Percentiles rank a stretch among this genome's conserved stretches.
phyloP scores from a whole-genome alignment of 805 yeast genomes.

The Candida bentonensis region DNA sequence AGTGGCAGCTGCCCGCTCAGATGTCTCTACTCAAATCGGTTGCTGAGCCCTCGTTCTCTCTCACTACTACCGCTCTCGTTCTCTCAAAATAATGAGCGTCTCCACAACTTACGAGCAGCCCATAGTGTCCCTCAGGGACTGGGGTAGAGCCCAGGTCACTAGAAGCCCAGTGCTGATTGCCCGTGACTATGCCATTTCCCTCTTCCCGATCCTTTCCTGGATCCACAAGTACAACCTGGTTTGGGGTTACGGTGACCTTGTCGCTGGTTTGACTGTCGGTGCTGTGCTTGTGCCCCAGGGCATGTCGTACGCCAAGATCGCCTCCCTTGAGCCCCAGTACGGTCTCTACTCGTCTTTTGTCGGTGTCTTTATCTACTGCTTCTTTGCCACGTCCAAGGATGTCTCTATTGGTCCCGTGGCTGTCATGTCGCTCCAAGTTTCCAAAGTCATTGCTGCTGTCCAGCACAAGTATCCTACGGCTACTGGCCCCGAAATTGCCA shows the following conservation, averaged over 20 bases:
- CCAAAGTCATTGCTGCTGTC: conserved; percentile 60
- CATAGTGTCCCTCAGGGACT: conserved; percentile 16
- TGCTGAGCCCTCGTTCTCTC: no score
- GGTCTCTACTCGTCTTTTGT: conserved; percentile 87
- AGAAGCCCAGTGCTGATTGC: conserved; percentile 10
- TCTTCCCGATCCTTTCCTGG: conserved; percentile 80
- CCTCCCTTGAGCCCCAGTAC: conserved; percentile 66
- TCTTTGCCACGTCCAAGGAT: conserved; percentile 91
- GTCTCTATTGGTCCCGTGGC: conserved; percentile 96
- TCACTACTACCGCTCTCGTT: no score
- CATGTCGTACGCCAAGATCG: conserved; percentile 87
- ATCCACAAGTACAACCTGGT: conserved; percentile 63
- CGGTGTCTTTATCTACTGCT: conserved; percentile 77
- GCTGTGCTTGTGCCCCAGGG: conserved; percentile 88
- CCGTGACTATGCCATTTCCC: conserved; percentile 38
- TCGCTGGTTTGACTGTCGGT: conserved; percentile 91
- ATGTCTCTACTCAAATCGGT: no score
- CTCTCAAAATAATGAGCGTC: no score
- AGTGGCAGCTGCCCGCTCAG: no score
- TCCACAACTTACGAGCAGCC: conserved; percentile 15
- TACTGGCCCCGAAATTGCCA: conserved; percentile 62
- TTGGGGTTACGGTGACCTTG: conserved; percentile 72
- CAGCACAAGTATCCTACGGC: conserved; percentile 33
- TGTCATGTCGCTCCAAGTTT: conserved; percentile 80
- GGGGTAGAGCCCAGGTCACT: conserved; percentile 26